Evolutionary conservation across 1,284 basidiomycete genomes (phyloP).

Genomic region (Ustilago vetiveriae): DNA sequence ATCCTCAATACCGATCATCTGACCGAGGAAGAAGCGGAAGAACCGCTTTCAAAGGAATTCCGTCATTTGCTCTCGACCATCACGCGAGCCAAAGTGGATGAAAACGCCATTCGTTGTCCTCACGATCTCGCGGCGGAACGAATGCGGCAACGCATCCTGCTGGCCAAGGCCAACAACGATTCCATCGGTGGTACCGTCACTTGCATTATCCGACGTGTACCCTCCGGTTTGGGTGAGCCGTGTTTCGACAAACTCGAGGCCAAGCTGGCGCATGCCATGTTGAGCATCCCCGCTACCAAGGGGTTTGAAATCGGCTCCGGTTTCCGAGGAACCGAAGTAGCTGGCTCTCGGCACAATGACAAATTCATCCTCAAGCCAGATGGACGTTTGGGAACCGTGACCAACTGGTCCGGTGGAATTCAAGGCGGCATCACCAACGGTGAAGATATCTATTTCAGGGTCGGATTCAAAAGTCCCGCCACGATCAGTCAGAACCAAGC

Average conservation of each 20-base stretch:
- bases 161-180: conserved; percentile 88
- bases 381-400: conserved; percentile 81
- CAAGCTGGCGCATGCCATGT: conserved; percentile 94
- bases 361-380: conserved; percentile 78
- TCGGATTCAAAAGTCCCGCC: conserved; percentile 98
- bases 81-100: conserved; percentile 88
- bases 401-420: conserved; percentile 96
- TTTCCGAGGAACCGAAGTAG: conserved; percentile 93
- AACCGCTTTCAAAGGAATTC: conserved; percentile 85
- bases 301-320: conserved; percentile 98
- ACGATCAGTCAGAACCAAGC: conserved; percentile 92
- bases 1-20: conserved; percentile 71
- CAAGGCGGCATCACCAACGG: conserved; percentile 99
- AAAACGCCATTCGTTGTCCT: conserved; percentile 87
- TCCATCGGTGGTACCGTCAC: conserved; percentile 97
- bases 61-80: conserved; percentile 80
- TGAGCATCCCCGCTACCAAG: conserved; percentile 98
- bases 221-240: conserved; percentile 92
- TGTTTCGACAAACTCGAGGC: conserved; percentile 99
- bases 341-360: conserved; percentile 94
- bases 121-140: conserved; percentile 84
- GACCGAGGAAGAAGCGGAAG: conserved; percentile 76
- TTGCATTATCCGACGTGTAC: conserved; percentile 90
- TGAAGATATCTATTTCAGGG: conserved; percentile 95
- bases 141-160: conserved; percentile 93